Evolutionary conservation across 75 land plant genomes (phyloP).

Genomic region (Ceratopteris richardii): DNA sequence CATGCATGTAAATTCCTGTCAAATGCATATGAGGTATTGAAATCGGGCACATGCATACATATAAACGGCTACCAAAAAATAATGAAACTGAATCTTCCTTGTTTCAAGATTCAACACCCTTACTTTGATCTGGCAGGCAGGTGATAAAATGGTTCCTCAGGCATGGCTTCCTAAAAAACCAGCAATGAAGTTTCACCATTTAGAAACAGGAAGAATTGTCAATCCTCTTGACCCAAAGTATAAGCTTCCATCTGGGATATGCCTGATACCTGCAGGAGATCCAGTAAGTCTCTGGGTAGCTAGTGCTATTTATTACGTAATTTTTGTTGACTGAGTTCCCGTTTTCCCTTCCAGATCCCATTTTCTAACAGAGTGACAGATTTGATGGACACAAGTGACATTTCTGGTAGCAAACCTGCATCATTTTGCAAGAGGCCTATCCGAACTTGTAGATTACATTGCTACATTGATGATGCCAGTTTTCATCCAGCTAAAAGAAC

Average conservation of each 20-base stretch:
- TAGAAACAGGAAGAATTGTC: slow-evolving; percentile 19
- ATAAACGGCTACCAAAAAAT: too few species aligned
- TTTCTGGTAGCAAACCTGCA: slow-evolving; percentile 17
- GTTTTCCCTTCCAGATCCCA: neutral
- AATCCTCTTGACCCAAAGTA: slow-evolving; percentile 32
- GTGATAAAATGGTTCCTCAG: slow-evolving; percentile 22
- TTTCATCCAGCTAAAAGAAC: slow-evolving; percentile 11
- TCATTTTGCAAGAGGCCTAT: slow-evolving; percentile 16
- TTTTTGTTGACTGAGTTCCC: too few species aligned
- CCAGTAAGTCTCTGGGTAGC: slow-evolving; percentile 1
- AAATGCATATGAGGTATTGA: too few species aligned
- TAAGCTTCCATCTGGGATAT: slow-evolving; percentile 16
- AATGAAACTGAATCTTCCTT: too few species aligned
- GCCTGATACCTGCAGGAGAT: slow-evolving; percentile 18
- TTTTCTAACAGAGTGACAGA: slow-evolving; percentile 11
- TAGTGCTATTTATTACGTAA: too few species aligned
- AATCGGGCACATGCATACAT: too few species aligned
- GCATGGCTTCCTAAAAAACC: slow-evolving; percentile 15
- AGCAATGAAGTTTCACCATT: neutral
- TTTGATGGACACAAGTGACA: slow-evolving; percentile 22
- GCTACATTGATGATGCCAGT: slow-evolving; percentile 9
- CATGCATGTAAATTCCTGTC: too few species aligned
- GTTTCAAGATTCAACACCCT: too few species aligned
- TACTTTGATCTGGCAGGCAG: neutral
- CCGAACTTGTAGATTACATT: slow-evolving; percentile 10